Percentiles rank a stretch among this genome's conserved stretches.
phyloP scores from a whole-genome alignment of 2,329 filamentous ascomycete species.

The Davidsoniella eucalypti region DNA sequence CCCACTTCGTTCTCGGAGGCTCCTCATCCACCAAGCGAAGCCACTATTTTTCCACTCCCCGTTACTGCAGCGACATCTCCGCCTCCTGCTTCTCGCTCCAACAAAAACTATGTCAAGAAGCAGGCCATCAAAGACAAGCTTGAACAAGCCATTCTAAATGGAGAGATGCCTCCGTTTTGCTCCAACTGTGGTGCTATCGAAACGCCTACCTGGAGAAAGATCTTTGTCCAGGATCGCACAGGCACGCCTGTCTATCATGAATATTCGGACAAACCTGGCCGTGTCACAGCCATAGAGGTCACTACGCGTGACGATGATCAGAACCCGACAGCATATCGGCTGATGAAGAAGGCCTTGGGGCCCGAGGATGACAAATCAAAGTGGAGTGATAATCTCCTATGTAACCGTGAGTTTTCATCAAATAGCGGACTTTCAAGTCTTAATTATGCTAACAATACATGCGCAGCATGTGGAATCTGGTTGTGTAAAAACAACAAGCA shows the following conservation, averaged over 20 bases:
- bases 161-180: constrained; percentile 77
- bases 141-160: constrained; percentile 51
- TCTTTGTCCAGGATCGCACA: constrained; percentile 61
- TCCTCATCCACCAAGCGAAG: constrained; percentile 29
- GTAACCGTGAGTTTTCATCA: constrained; percentile 53
- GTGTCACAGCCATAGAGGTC: constrained; percentile 57
- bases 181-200: constrained; percentile 89
- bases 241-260: constrained; percentile 56
- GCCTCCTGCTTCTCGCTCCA: constrained; percentile 25
- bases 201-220: constrained; percentile 90
- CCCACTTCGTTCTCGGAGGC: constrained; percentile 26
- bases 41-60: constrained; percentile 16
- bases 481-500: constrained; percentile 75
- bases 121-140: constrained; percentile 41
- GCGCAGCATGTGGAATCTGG: constrained; percentile 74
- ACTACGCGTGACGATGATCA: constrained; percentile 46
- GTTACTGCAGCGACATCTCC: constrained; percentile 21
- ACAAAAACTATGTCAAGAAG: constrained; percentile 51
- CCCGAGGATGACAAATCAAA: constrained; percentile 43
- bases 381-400: constrained; percentile 62
- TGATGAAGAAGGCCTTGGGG: constrained; percentile 59
- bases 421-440: constrained; percentile 13
- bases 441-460: constrained; percentile 18
- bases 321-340: constrained; percentile 48
- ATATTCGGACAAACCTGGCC: constrained; percentile 55